These are phyloP conservation scores for Ilyonectria sp. DNA, from an alignment of 2,329 filamentous ascomycete genomes.

Conservation along the genomic window DNA sequence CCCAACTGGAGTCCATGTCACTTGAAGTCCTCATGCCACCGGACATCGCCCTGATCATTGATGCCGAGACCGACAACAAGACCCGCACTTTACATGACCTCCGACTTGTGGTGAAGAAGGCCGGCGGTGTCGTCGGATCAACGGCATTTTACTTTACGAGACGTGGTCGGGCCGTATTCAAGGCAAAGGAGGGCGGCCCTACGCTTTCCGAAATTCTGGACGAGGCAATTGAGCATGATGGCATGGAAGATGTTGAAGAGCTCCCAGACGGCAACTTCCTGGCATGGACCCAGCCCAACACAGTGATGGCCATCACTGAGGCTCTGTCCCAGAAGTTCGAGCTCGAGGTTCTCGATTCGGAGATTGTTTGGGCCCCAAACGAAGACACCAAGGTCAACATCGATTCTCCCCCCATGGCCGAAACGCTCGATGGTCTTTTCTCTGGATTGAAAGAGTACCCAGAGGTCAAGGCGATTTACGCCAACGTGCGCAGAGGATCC, in stretches of 20 bases:
- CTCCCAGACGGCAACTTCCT: slow-evolving; percentile 80
- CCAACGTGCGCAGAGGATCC: slow-evolving; percentile 73
- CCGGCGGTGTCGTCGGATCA: slow-evolving; percentile 78
- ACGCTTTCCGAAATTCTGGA: slow-evolving; percentile 83
- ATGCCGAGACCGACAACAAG: slow-evolving; percentile 89
- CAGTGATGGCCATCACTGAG: slow-evolving; percentile 52
- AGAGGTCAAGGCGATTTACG: slow-evolving; percentile 84
- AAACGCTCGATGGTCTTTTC: slow-evolving; percentile 72
- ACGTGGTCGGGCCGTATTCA: slow-evolving; percentile 82
- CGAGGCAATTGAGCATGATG: slow-evolving; percentile 84
- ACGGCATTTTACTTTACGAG: slow-evolving; percentile 89
- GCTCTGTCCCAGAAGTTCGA: slow-evolving; percentile 74
- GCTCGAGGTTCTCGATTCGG: slow-evolving; percentile 79
- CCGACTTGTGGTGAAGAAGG: slow-evolving; percentile 78
- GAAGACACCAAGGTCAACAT: slow-evolving; percentile 81
- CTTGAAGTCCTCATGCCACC: slow-evolving; percentile 87
- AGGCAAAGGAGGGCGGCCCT: slow-evolving; percentile 62
- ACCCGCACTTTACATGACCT: slow-evolving; percentile 81
- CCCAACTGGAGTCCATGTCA: slow-evolving; percentile 81
- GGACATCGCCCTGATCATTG: slow-evolving; percentile 84
- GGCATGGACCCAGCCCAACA: slow-evolving; percentile 62
- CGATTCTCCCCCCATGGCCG: slow-evolving; percentile 68
- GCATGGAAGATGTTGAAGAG: slow-evolving; percentile 80
- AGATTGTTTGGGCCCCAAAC: slow-evolving; percentile 90
- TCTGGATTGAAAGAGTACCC: slow-evolving; percentile 75